Evolutionary conservation across 805 yeast genomes (phyloP).

Genomic region (Scheffersomyces spartinae): DNA sequence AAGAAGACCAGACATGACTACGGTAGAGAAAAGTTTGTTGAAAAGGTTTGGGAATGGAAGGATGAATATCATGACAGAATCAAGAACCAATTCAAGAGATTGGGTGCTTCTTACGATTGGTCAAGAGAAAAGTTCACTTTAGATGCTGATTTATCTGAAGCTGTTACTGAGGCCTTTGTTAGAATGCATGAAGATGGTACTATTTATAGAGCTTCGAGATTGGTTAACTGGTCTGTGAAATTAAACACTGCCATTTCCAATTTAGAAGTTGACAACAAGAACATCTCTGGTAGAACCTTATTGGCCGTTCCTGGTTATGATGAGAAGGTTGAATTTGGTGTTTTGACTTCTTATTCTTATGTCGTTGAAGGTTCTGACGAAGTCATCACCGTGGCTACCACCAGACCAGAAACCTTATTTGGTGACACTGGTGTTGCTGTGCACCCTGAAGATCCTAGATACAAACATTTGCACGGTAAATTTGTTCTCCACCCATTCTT

Average conservation of each 20-base stretch:
- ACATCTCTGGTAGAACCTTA: constrained; percentile 68
- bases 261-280: constrained; percentile 92
- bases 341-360: constrained; percentile 89
- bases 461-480: constrained; percentile 91
- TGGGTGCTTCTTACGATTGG: constrained; percentile 99
- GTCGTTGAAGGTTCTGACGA: constrained; percentile 80
- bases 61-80: constrained; percentile 83
- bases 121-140: constrained; percentile 87
- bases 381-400: constrained; percentile 84
- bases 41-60: constrained; percentile 97
- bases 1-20: constrained; percentile 87
- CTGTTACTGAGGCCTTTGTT: constrained; percentile 88
- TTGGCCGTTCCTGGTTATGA: constrained; percentile 85
- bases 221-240: constrained; percentile 94
- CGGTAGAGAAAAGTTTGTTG: constrained; percentile 84
- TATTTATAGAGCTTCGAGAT: constrained; percentile 84
- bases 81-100: constrained; percentile 67
- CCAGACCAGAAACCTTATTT: constrained; percentile 96
- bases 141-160: constrained; percentile 60
- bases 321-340: constrained; percentile 90
- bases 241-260: constrained; percentile 92
- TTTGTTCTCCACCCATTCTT: constrained; percentile 83
- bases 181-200: constrained; percentile 89
- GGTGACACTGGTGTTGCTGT: constrained; percentile 98
- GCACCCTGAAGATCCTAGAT: constrained; percentile 90